These are phyloP conservation scores for Pestalotiopsis sp. DNA, from an alignment of 2,329 filamentous ascomycete species.

Conservation along the genomic window DNA sequence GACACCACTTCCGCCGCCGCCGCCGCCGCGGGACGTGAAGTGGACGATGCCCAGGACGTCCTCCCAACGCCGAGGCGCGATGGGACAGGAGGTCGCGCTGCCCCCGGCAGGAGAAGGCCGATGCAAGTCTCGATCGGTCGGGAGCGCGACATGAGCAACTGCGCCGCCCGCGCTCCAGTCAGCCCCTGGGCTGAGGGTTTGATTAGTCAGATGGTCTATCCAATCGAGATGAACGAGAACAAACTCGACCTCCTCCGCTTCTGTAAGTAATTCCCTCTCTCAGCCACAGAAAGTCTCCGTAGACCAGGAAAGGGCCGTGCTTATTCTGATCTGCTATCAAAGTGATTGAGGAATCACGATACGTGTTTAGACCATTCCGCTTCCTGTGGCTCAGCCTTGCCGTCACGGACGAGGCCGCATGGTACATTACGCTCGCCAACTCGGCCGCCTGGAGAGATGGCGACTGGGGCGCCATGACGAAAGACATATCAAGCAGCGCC, in stretches of 20 bases:
- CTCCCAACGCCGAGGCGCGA: no score
- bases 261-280: slow-evolving; percentile 19
- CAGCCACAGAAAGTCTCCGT: no score
- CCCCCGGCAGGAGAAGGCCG: neutral
- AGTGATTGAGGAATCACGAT: slow-evolving; percentile 27
- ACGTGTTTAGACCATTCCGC: slow-evolving; percentile 25
- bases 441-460: slow-evolving; percentile 22
- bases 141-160: slow-evolving; percentile 16
- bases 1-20: neutral
- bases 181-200: slow-evolving; percentile 15
- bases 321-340: neutral
- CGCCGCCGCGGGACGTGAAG: no score
- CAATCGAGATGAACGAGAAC: slow-evolving; percentile 28
- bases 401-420: slow-evolving; percentile 27
- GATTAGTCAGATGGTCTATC: slow-evolving; percentile 23
- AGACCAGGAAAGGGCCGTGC: no score
- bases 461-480: slow-evolving; percentile 14
- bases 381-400: slow-evolving; percentile 29
- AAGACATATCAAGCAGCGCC: slow-evolving; percentile 19
- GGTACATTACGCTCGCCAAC: slow-evolving; percentile 32
- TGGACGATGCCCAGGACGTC: no score
- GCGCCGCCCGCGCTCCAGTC: neutral
- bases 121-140: slow-evolving; percentile 10
- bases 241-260: slow-evolving; percentile 23
- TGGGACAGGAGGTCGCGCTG: no score